Percentiles rank a stretch among this genome's conserved stretches.
Conservation (phyloP, 495 filamentous ascomycete species). For the Baudoinia panamericana region DNA sequence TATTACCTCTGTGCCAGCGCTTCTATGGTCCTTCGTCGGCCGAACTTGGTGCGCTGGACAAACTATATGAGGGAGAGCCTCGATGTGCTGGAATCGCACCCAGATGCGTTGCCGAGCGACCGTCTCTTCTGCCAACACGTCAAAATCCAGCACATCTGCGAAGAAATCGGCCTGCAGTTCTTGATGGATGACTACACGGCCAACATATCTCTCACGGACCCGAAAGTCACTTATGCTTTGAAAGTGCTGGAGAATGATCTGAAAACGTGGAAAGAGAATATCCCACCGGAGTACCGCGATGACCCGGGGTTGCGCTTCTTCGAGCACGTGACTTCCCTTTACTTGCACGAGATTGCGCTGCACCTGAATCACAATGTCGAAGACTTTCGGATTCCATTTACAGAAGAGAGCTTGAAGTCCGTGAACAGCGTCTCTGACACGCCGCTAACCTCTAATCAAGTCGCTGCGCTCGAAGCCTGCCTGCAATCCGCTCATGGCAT, state of each 20-base stretch:
- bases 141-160: constrained; percentile 63
- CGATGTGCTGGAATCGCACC: constrained; percentile 54
- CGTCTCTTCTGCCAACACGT: constrained; percentile 60
- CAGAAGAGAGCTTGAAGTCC: constrained; percentile 34
- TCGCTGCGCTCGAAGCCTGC: constrained; percentile 59
- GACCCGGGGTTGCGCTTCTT: constrained; percentile 43
- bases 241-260: constrained; percentile 66
- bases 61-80: constrained; percentile 78
- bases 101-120: constrained; percentile 61
- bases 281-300: constrained; percentile 36
- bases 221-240: constrained; percentile 59
- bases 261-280: constrained; percentile 47
- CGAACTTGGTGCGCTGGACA: constrained; percentile 69
- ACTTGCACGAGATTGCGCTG: constrained; percentile 77
- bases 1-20: constrained; percentile 66
- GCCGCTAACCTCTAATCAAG: constrained; percentile 38
- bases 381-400: constrained; percentile 42
- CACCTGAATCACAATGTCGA: constrained; percentile 56
- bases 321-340: constrained; percentile 57
- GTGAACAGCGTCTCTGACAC: constrained; percentile 27
- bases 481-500: constrained; percentile 60
- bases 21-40: constrained; percentile 66
- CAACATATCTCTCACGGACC: constrained; percentile 52
- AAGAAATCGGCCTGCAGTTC: constrained; percentile 65
- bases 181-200: constrained; percentile 59